Evolutionary conservation across 116 monocot genomes (phyloP), one percentile per base, ranked within the genome.

Genomic region (Iris pallida): DNA sequence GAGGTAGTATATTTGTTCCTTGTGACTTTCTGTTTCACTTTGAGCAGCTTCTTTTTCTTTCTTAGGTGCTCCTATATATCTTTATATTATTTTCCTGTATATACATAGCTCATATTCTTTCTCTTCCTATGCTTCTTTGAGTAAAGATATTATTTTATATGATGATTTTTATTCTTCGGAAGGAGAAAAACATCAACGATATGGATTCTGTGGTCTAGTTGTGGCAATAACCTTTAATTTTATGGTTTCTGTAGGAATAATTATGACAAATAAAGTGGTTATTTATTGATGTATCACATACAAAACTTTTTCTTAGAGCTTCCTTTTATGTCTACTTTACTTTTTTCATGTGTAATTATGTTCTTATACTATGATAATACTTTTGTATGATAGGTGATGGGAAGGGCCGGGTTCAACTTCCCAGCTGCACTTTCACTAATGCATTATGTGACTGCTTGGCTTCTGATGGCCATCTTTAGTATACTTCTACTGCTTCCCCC

Each of bases 241-340:
- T 67, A 61, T 75, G 19, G 83, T 88, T 66, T 82, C 92, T 68
- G 88, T 88, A 68, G 88, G 92, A 18, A 88, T 92, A 55, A 88
- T 88, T 68, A 88, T 92, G 80, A 73, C 88, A 17, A 92, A 92
- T 65, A 92, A 92, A 80, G 11, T 92, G 83, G 92, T 88, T 13
- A n/a, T 74, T 80, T 16, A 7, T 18, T 14, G 6, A 53, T 30
- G 30, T 3, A 0, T 30, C 30, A 42, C 61, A 13, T 13, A 20
- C 47, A 7, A 16, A 46, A 30, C 30, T 30, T 30, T 30, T 3
- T 30, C 0, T 30, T 30, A 30, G 30, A 30, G 30, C 30, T 30
- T 46, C 9, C 16, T 16, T 58, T 19, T 58, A 3, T 58, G 18
- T 58, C 2, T 58, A 8, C 4, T 19, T 58, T 55, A 17, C 11